phyloP scores from a whole-genome alignment of 306 rosid genomes.

The Ziziphus jujuba region DNA sequence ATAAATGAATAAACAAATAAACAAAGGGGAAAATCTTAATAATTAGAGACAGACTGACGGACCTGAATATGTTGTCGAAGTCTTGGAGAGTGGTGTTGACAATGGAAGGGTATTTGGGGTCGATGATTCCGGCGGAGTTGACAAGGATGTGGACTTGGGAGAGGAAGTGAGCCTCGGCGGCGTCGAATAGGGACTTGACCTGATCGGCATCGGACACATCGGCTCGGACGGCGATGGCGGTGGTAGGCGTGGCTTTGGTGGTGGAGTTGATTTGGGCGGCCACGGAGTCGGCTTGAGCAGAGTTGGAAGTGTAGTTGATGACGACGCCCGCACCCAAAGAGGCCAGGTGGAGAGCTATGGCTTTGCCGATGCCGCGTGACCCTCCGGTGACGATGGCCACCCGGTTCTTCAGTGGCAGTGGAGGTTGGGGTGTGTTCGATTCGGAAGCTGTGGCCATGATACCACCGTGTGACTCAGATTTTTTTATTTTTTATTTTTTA shows the following conservation, averaged over 20 bases:
- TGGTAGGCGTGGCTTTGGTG: neutral
- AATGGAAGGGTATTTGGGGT: conserved; percentile 32
- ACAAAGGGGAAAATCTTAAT: neutral
- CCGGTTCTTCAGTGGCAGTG: conserved; percentile 33
- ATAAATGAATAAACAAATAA: neutral
- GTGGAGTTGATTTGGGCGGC: conserved; percentile 35
- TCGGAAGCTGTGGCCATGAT: neutral
- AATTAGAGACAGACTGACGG: neutral
- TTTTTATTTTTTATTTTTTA: too few relatives aligned
- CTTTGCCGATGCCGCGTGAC: conserved; percentile 57
- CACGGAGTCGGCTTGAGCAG: conserved; percentile 39
- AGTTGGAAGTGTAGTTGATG: conserved; percentile 50
- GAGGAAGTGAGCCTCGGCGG: conserved; percentile 38
- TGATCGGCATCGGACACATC: conserved; percentile 47
- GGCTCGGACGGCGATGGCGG: conserved; percentile 42
- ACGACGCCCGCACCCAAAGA: conserved; percentile 53
- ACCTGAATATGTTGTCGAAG: conserved; percentile 38
- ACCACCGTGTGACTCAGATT: too few relatives aligned
- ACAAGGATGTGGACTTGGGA: conserved; percentile 49
- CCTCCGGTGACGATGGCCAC: conserved; percentile 62
- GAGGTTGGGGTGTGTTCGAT: neutral
- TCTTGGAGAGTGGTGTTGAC: conserved; percentile 35
- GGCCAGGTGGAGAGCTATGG: conserved; percentile 45
- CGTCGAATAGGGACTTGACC: conserved; percentile 51
- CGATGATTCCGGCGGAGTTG: conserved; percentile 44